phyloP scores from a whole-genome alignment of 2,329 filamentous ascomycete genomes.

The Juglanconis juglandina region DNA sequence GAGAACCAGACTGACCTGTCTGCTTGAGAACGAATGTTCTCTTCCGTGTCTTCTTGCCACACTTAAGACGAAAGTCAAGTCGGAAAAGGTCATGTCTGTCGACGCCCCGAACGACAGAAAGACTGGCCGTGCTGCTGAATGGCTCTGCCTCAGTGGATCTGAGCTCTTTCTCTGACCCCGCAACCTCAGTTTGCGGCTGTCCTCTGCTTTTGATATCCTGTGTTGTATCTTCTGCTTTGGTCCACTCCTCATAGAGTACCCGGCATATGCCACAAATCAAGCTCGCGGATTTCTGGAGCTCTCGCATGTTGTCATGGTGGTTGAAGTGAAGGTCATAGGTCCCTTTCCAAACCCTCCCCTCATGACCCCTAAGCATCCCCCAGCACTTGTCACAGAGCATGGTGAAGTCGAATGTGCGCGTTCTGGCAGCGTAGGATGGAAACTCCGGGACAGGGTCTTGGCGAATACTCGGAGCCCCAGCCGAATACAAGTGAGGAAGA shows the following conservation, averaged over 20 bases:
- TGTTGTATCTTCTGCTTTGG: neutral
- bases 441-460: too few relatives aligned
- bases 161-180: too few relatives aligned
- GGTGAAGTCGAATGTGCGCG: neutral
- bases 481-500: too few relatives aligned
- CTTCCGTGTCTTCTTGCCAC: neutral
- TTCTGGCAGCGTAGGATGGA: neutral
- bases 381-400: conserved; percentile 3
- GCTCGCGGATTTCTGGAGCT: neutral
- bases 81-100: neutral
- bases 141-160: too few relatives aligned
- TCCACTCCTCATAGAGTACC: neutral
- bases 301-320: neutral
- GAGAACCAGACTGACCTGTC: neutral
- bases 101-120: neutral
- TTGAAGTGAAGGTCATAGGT: neutral
- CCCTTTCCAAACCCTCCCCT: neutral
- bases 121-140: neutral
- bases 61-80: neutral
- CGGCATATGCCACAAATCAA: neutral
- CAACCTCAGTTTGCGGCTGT: too few relatives aligned
- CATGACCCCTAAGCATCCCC: conserved; percentile 1
- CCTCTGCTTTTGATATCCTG: neutral
- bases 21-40: conserved; percentile 2
- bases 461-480: too few relatives aligned